Conservation (phyloP, 2,329 filamentous ascomycete species). For the Fusarium abutilonis region DNA sequence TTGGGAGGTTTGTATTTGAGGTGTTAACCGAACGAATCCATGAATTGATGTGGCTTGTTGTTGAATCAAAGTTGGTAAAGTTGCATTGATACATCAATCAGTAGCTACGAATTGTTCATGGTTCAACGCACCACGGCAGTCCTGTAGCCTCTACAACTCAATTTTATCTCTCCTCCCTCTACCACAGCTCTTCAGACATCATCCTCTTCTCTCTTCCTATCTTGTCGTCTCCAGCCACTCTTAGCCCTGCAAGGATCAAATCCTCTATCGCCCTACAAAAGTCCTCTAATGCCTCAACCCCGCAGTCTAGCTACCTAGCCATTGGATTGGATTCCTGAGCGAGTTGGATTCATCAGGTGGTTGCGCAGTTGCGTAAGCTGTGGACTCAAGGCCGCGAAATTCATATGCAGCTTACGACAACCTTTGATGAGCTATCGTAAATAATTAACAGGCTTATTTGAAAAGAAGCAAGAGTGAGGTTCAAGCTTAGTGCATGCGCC, state of each 20-base stretch:
- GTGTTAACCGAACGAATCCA: neutral
- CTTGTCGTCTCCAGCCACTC: constrained; percentile 2
- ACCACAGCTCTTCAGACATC: neutral
- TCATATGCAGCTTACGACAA: constrained; percentile 30
- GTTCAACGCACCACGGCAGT: neutral
- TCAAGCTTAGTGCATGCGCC: neutral
- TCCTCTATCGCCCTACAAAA: constrained; percentile 34
- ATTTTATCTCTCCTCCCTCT: neutral
- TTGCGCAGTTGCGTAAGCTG: constrained; percentile 29
- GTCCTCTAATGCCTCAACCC: constrained; percentile 19
- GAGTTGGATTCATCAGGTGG: constrained; percentile 12
- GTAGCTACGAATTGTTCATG: too few species aligned
- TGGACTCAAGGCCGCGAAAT: constrained; percentile 22
- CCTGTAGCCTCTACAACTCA: neutral
- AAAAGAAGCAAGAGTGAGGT: constrained; percentile 5
- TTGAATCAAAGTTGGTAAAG: neutral
- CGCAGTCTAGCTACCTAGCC: constrained; percentile 13
- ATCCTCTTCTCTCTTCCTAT: constrained; percentile 16
- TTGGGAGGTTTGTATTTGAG: constrained; percentile 6
- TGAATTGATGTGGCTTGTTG: neutral
- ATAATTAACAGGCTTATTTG: too few species aligned
- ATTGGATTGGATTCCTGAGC: constrained; percentile 9
- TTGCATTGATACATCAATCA: neutral
- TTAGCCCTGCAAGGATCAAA: constrained; percentile 9
- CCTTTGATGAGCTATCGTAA: neutral